Evolutionary conservation across 176 grass and related monocot species (phyloP), one percentile per base, ranked within the genome.

Genomic region (Puya raimondii): DNA sequence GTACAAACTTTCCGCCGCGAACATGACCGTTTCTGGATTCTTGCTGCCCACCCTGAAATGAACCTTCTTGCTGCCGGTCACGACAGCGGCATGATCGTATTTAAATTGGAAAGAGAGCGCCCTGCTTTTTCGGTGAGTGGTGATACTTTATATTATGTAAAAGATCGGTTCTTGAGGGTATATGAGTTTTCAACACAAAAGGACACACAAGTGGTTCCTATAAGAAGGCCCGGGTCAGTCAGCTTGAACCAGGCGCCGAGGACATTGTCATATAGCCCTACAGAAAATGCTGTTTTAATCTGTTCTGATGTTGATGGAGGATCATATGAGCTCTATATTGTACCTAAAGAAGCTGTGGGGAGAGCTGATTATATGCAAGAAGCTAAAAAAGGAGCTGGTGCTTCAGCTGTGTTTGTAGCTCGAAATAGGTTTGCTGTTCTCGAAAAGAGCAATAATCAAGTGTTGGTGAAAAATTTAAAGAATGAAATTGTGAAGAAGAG

Each of bases 21-120:
- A 18, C 93, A 92, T 69, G 93, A 97, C 64, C 93, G 93, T 21
- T 97, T 97, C 79, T 97, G 93, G 93, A 83, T 92, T 72, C 93
- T 92, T 71, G 72, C 86, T 69, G 86, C 84, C 57, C 93, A 97
- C 74, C 86, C 93, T 63, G 93, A 97, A 82, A 92, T 92, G 81
- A 92, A 97, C 50, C 89, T 97, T 76, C 89, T 97, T 67, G 93
- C 93, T 12, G 93, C 89, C 48, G 93, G 93, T 53, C 93, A 97
- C 80, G 93, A 97, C 16, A 92, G 86, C 23, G 93, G 93, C 20
- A 92, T 97, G 93, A 90, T 92, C 68, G 89, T 97, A 52, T 97
- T 97, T 50, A 97, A 97, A 66, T 70, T 96, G 48, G 92, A 91
- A 75, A 88, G 88, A 56, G 92, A 96, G 23, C 85, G 92, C 27